Evolutionary conservation across 2,329 filamentous ascomycete genomes (phyloP).

Genomic region (Zasmidium citrigriseum): DNA sequence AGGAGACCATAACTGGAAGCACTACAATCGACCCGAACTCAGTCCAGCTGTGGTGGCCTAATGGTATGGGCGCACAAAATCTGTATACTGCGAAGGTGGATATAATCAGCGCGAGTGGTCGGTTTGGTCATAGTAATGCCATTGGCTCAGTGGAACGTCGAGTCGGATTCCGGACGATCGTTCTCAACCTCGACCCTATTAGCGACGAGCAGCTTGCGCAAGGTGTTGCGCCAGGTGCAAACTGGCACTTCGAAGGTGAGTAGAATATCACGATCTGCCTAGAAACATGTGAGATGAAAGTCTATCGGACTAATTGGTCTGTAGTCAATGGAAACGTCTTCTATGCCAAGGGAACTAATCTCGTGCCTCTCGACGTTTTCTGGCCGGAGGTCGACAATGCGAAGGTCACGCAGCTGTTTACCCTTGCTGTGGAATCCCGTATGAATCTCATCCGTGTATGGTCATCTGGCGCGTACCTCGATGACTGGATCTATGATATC

Average conservation of each 20-base stretch:
- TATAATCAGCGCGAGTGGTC: conserved; percentile 35
- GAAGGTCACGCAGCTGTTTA: conserved; percentile 54
- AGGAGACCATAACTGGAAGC: conserved; percentile 50
- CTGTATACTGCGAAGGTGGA: conserved; percentile 58
- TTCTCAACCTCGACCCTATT: conserved; percentile 57
- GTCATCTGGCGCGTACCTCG: conserved; percentile 59
- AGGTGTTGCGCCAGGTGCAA: conserved; percentile 56
- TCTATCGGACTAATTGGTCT: too few relatives aligned
- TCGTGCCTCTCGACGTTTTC: conserved; percentile 63
- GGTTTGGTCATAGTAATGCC: conserved; percentile 18
- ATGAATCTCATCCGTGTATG: conserved; percentile 66
- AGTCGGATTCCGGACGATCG: conserved; percentile 62
- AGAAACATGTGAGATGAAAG: too few relatives aligned
- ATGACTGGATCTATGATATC: conserved; percentile 62
- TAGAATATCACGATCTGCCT: too few relatives aligned
- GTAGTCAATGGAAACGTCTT: conserved; percentile 64
- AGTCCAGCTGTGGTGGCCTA: conserved; percentile 63
- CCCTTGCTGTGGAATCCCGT: conserved; percentile 56
- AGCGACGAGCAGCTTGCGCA: conserved; percentile 53
- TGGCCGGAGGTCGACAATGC: conserved; percentile 59
- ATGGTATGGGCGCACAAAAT: conserved; percentile 55
- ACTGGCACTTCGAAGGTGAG: conserved; percentile 67
- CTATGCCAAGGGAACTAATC: conserved; percentile 64
- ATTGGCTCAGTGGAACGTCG: conserved; percentile 48
- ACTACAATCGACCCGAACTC: conserved; percentile 43